Evolutionary conservation across 163 green algal genomes (phyloP), one percentile per base, ranked within the genome.

Genomic region (Trebouxiophyceae sp.): DNA sequence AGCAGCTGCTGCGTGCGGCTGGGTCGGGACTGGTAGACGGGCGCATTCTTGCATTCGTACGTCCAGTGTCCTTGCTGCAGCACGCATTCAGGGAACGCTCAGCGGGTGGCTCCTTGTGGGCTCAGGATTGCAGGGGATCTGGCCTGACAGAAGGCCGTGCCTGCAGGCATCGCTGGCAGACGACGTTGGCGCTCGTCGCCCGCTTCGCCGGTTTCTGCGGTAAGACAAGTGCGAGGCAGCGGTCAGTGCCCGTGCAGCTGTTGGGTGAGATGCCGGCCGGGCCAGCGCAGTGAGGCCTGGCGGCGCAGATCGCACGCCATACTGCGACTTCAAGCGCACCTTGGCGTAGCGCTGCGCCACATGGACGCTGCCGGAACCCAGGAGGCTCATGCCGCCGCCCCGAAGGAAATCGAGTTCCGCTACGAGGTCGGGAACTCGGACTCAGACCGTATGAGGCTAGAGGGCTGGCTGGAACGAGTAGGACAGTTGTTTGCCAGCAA

Each of bases 21-120:
- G 2, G 80, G 80, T 26, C 80, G 65, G 7, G 56, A 20, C 8
- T 68, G 54, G 68, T 87, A 87, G 7, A 70, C 68, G 1, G 57
- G 33, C 23, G 78, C 54, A 32, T 75, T 73, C 55, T 77, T 82
- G 72, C 80, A 87, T 70, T 87, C 63, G 30, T 84, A 85, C 20
- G 80, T 87, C 72, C 73, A 87, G 59, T 87, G 80, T 0, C 78
- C 80, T 31, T 33, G 30, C 59, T 85, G 75, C 56, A 78, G 46
- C 50, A 65, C n/a, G n/a, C n/a, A n/a, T n/a, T n/a, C n/a, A n/a
- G n/a, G n/a, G n/a, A n/a, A n/a, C n/a, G n/a, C n/a, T n/a, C n/a
- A n/a, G n/a, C n/a, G n/a, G n/a, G n/a, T n/a, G n/a, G n/a, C n/a
- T n/a, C n/a, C n/a, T n/a, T n/a, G n/a, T n/a, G n/a, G n/a, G n/a